Percentiles rank a stretch among this genome's conserved stretches.
Conservation (phyloP, 2,329 filamentous ascomycete genomes). For the Sclerotinia spermophila region DNA sequence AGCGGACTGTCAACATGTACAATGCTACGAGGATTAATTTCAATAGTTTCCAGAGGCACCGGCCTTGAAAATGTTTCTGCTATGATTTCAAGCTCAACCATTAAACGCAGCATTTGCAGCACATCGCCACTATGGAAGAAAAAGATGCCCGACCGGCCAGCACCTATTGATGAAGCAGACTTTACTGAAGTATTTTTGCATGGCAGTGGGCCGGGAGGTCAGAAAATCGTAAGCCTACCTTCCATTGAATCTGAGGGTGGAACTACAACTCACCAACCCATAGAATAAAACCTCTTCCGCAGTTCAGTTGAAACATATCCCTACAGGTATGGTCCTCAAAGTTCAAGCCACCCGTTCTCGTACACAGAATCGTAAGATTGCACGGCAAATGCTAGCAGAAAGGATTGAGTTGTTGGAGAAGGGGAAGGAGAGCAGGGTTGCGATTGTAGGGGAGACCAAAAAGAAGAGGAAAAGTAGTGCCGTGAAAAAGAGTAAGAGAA, state of each 20-base stretch:
- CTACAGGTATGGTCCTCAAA: constrained; percentile 91
- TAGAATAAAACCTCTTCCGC: constrained; percentile 96
- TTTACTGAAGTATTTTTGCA: constrained; percentile 85
- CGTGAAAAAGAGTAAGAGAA: constrained; percentile 77
- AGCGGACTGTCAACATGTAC: constrained; percentile 29
- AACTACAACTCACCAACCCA: neutral
- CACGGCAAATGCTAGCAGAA: constrained; percentile 61
- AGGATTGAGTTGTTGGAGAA: constrained; percentile 64
- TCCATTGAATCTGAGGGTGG: neutral
- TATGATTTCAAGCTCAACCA: neutral
- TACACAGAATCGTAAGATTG: constrained; percentile 81
- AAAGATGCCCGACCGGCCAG: constrained; percentile 71
- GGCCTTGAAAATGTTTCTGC: constrained; percentile 21
- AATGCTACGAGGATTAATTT: constrained; percentile 29
- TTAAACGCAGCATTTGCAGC: constrained; percentile 22
- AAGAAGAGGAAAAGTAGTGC: constrained; percentile 70
- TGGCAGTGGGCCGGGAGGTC: constrained; percentile 86
- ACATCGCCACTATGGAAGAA: constrained; percentile 41
- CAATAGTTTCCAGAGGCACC: constrained; percentile 15
- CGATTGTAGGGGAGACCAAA: constrained; percentile 60
- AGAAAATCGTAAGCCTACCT: constrained; percentile 71
- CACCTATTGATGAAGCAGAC: constrained; percentile 69
- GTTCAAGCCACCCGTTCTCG: constrained; percentile 87
- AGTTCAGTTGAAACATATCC: constrained; percentile 85
- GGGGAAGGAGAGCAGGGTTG: constrained; percentile 64